Evolutionary conservation across 306 rosid genomes (phyloP), one percentile per base, ranked within the genome.

Genomic region (Cucurbita pepo): DNA sequence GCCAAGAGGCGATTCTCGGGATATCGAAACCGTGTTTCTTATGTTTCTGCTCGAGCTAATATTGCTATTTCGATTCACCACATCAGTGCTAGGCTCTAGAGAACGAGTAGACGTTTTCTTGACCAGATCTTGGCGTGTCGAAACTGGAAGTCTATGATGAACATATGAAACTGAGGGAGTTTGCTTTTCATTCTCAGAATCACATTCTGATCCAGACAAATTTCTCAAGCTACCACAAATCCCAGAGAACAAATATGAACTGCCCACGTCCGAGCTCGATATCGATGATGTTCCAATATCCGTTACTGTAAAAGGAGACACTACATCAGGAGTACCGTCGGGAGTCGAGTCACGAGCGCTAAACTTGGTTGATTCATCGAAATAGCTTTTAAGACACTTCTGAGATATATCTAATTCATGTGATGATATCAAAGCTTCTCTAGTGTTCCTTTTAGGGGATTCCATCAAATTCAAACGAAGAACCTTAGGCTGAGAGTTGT

Each of bases 281-380:
- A 94, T 85, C 4, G 99, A 94, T 19, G 90, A 86, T 71, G 97
- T 80, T 82, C 99, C 97, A 18, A 86, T 69, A 79, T 91, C 99
- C 65, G 97, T 94, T 73, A 75, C 81, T 63, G 96, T 91, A 47
- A 94, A 66, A 51, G 84, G 91, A 21, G 99, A 94, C 69, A 84
- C 90, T 44, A 71, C 87, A 11, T 89, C 94, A 38, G 92, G 88
- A 82, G 94, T 91, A 81, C 90, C 81, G 44, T 84, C 85, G 61
- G 96, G 96, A 86, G 96, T 89, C 78, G 89, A 85, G 76, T 81
- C 82, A 18, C 89, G 95, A 57, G 89, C 96, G 81, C 79, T 79
- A 51, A 79, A 82, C 43, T 44, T 73, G 74, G 74, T 80, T 53
- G 78, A 71, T 75, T 81, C 72, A 62, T 82, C 86, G 57, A 59